Evolutionary conservation across 805 yeast genomes (phyloP), one percentile per base, ranked within the genome.

Genomic region (Nadsonia fulvescens): DNA sequence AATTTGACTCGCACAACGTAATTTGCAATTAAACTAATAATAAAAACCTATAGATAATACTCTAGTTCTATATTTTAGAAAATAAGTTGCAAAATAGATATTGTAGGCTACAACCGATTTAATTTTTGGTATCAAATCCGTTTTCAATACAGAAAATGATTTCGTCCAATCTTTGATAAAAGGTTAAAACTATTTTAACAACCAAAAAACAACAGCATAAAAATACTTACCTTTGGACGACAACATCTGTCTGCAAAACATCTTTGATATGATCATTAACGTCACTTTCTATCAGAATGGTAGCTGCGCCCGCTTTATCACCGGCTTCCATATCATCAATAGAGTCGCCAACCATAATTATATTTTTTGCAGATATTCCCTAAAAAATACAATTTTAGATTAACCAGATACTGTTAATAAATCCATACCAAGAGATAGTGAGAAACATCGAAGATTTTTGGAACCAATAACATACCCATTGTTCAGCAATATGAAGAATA

Each of bases 281-380:
- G 14, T 56, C 56, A 33, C 67, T 66, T 22, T 53, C 57, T 21
- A 73, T 46, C 27, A 73, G 47, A 3, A 71, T 51, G 1, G 78
- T 61, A 3, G 59, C 51, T 22, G 65, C 62, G 0, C 81, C 81
- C 1, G 82, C 81, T n/a, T 50, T 37, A 15, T 54, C 42, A 3
- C 79, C 82, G 15, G 76, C 65, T 21, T 38, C 47, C 69, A 73
- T 66, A 39, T 73, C 83, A 44, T 73, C 82, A 20, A 54, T 45
- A 0, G 81, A 72, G 41, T 73, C 82, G 8, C 83, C 83, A 9
- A 73, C 74, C 82, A 73, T 73, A 5, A 71, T 41, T 15, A 72
- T 34, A 20, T 61, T 51, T 10, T 45, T 36, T 0, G 75, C 65
- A 1, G 15, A 16, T 3, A 25, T 24, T 5, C 30, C 36, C n/a